Evolutionary conservation across 1,139 yeast species (phyloP).

Genomic region (Kodamaea derodonti): DNA sequence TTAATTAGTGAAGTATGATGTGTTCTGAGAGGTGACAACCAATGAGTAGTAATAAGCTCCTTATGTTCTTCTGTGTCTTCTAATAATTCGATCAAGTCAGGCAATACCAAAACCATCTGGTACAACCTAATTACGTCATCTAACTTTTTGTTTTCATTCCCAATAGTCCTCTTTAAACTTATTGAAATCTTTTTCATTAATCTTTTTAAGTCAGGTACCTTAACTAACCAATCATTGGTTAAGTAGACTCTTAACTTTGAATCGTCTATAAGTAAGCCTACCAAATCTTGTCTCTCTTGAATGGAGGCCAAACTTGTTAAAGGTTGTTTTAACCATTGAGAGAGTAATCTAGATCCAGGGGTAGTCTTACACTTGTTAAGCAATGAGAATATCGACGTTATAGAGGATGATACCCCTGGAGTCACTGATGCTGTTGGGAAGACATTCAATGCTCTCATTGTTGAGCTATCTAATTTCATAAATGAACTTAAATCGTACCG

Average conservation of each 20-base stretch:
- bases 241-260: constrained; percentile 60
- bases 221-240: constrained; percentile 63
- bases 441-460: constrained; percentile 80
- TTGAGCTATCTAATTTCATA: constrained; percentile 89
- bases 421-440: constrained; percentile 56
- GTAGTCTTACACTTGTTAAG: constrained; percentile 83
- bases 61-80: constrained; percentile 26
- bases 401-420: constrained; percentile 20
- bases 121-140: constrained; percentile 92
- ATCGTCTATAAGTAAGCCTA: constrained; percentile 68
- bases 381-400: constrained; percentile 70
- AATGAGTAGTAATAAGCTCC: constrained; percentile 27
- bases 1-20: constrained; percentile 53
- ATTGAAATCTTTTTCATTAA: constrained; percentile 58
- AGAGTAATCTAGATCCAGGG: constrained; percentile 79
- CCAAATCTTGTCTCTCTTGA: constrained; percentile 65
- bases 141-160: constrained; percentile 46
- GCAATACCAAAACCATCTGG: constrained; percentile 69
- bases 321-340: constrained; percentile 97
- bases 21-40: constrained; percentile 56
- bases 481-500: constrained; percentile 69
- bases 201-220: constrained; percentile 80
- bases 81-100: constrained; percentile 58
- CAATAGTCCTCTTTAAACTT: constrained; percentile 34
- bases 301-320: constrained; percentile 62